Percentiles rank a stretch among this genome's conserved stretches.
phyloP scores from a whole-genome alignment of 768 basidiomycete species.

The Hydnomerulius pinastri region DNA sequence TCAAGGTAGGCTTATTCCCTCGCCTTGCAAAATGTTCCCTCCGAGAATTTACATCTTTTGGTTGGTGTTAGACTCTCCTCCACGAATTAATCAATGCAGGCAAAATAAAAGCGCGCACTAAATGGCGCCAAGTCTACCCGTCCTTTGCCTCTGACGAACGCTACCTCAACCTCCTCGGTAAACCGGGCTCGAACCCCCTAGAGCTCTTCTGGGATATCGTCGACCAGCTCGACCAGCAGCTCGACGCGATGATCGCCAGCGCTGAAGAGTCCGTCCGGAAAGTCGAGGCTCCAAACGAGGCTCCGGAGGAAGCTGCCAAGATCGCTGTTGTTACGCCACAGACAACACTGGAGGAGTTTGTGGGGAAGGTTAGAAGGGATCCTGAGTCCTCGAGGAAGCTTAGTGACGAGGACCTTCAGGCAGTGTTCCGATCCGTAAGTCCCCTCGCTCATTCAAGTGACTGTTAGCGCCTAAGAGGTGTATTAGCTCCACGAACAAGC shows the following conservation, averaged over 20 bases:
- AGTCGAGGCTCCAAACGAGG: slow-evolving; percentile 33
- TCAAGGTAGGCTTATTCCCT: slow-evolving; percentile 58
- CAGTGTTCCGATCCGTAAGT: slow-evolving; percentile 67
- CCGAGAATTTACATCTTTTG: background rate
- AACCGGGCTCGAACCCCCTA: slow-evolving; percentile 91
- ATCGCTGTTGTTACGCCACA: slow-evolving; percentile 47
- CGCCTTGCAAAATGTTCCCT: background rate
- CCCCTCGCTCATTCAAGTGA: background rate
- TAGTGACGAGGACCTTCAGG: slow-evolving; percentile 50
- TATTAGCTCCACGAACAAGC: slow-evolving; percentile 71
- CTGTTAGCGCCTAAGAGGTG: slow-evolving; percentile 9
- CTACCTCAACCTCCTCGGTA: slow-evolving; percentile 89
- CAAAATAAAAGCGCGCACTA: slow-evolving; percentile 75
- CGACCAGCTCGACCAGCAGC: slow-evolving; percentile 82
- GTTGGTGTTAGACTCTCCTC: slow-evolving; percentile 58
- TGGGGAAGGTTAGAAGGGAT: slow-evolving; percentile 54
- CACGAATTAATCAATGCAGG: slow-evolving; percentile 65
- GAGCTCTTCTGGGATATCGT: slow-evolving; percentile 96
- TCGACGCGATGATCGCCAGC: slow-evolving; percentile 75
- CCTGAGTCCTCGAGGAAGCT: slow-evolving; percentile 54
- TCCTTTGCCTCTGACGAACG: slow-evolving; percentile 73
- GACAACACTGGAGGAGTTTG: slow-evolving; percentile 68
- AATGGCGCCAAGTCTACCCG: slow-evolving; percentile 91
- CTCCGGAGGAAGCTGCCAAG: slow-evolving; percentile 31
- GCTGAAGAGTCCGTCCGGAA: slow-evolving; percentile 63